Conservation (phyloP, 179 eudicot genomes). For the Beta lomatogona region DNA sequence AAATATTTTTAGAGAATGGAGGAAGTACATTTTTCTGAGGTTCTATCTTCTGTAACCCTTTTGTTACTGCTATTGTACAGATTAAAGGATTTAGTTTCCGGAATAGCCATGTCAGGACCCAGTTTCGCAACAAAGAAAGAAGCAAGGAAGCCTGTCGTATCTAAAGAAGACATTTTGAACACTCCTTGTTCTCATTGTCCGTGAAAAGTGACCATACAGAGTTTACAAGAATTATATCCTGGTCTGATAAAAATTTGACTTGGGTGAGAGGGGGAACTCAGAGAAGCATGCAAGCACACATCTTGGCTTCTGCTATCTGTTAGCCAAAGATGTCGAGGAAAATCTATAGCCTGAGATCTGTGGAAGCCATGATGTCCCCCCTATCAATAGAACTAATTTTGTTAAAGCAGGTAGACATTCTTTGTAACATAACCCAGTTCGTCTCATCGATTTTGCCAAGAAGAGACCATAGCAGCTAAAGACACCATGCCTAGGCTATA, state of each 20-base stretch:
- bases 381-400: neutral
- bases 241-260: neutral
- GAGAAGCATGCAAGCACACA: constrained; percentile 11
- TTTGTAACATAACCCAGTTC: constrained; percentile 12
- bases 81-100: constrained; percentile 73
- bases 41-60: neutral
- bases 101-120: constrained; percentile 45
- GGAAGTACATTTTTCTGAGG: neutral
- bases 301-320: neutral
- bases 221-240: neutral
- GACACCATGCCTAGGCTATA: neutral
- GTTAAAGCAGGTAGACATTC: constrained; percentile 17
- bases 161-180: constrained; percentile 76
- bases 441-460: constrained; percentile 8
- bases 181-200: neutral
- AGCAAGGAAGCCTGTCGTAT: constrained; percentile 48
- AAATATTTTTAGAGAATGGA: too few relatives aligned
- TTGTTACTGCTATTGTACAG: constrained; percentile 36
- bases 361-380: neutral
- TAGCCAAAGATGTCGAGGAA: neutral
- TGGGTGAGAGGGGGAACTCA: neutral
- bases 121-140: constrained; percentile 61
- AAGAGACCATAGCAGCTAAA: neutral
- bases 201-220: neutral
- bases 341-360: neutral